These are phyloP conservation scores for Kwoniella europaea DNA, from an alignment of 768 basidiomycete species.

Conservation along the genomic window DNA sequence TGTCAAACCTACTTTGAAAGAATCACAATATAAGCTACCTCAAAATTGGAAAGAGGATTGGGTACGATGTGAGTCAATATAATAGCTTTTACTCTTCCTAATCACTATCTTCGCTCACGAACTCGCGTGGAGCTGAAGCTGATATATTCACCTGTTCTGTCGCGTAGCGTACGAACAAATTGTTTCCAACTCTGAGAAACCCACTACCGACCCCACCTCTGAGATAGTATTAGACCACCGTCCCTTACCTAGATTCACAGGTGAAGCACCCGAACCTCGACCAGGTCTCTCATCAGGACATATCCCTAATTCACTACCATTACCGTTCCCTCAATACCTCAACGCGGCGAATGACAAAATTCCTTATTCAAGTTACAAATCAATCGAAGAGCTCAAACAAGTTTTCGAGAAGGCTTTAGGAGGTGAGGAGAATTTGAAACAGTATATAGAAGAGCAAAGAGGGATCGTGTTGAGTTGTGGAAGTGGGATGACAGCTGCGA, in stretches of 20 bases:
- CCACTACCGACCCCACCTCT: conserved; percentile 59
- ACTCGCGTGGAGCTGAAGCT: neutral
- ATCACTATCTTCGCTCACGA: neutral
- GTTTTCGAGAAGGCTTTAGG: conserved; percentile 73
- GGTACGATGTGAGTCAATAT: conserved; percentile 38
- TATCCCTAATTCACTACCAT: conserved; percentile 81
- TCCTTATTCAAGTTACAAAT: conserved; percentile 66
- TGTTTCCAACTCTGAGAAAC: conserved; percentile 68
- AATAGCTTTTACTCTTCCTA: neutral
- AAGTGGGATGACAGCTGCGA: conserved; percentile 96
- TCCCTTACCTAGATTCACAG: conserved; percentile 76
- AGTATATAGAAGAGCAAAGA: conserved; percentile 68
- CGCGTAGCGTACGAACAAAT: conserved; percentile 77
- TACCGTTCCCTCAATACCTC: conserved; percentile 82
- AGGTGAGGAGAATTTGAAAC: conserved; percentile 60
- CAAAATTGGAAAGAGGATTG: conserved; percentile 26
- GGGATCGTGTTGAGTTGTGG: conserved; percentile 80
- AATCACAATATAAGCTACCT: conserved; percentile 27
- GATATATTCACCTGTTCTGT: neutral
- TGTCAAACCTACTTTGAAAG: conserved; percentile 19
- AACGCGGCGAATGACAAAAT: conserved; percentile 60
- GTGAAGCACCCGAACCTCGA: conserved; percentile 84
- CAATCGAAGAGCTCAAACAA: conserved; percentile 66
- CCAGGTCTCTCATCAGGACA: conserved; percentile 87
- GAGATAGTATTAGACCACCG: conserved; percentile 88